Conservation (phyloP, 768 basidiomycete genomes). For the Leucocoprinus leucothites region DNA sequence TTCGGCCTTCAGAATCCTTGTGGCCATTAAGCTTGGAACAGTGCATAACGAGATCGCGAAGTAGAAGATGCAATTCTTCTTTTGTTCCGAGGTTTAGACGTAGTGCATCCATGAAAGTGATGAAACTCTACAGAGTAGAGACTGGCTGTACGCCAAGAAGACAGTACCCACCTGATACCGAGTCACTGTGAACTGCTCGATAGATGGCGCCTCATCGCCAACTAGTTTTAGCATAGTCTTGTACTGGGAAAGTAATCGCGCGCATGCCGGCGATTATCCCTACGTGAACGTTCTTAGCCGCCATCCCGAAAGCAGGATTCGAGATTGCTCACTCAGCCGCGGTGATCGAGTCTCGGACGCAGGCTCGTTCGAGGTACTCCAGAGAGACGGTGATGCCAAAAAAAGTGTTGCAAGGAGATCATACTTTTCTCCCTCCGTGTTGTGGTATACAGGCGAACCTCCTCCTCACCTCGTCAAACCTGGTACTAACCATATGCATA, state of each 20-base stretch:
- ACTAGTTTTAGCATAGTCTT: slow-evolving; percentile 98
- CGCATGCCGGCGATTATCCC: slow-evolving; percentile 97
- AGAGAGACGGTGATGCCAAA: slow-evolving; percentile 83
- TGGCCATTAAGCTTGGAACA: slow-evolving; percentile 94
- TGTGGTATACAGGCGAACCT: slow-evolving; percentile 83
- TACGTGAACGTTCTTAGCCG: slow-evolving; percentile 30
- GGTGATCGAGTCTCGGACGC: slow-evolving; percentile 89
- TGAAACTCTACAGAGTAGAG: slow-evolving; percentile 67
- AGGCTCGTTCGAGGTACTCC: slow-evolving; percentile 94
- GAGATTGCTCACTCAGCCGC: slow-evolving; percentile 67
- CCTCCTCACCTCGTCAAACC: slow-evolving; percentile 88
- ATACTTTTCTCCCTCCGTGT: slow-evolving; percentile 85
- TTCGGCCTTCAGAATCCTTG: slow-evolving; percentile 95
- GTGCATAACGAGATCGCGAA: slow-evolving; percentile 93
- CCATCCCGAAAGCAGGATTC: background rate
- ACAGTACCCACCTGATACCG: slow-evolving; percentile 66
- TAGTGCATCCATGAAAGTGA: slow-evolving; percentile 98
- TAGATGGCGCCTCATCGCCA: slow-evolving; percentile 76
- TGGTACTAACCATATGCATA: slow-evolving; percentile 34
- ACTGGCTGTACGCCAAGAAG: background rate
- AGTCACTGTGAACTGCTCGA: slow-evolving; percentile 92
- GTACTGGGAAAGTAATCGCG: slow-evolving; percentile 91
- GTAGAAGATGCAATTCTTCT: slow-evolving; percentile 91
- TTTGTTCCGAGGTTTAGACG: slow-evolving; percentile 91
- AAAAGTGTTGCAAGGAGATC: slow-evolving; percentile 90